These are phyloP conservation scores for Lasiosphaeris hirsuta DNA, from an alignment of 495 filamentous ascomycete genomes.

Conservation along the genomic window DNA sequence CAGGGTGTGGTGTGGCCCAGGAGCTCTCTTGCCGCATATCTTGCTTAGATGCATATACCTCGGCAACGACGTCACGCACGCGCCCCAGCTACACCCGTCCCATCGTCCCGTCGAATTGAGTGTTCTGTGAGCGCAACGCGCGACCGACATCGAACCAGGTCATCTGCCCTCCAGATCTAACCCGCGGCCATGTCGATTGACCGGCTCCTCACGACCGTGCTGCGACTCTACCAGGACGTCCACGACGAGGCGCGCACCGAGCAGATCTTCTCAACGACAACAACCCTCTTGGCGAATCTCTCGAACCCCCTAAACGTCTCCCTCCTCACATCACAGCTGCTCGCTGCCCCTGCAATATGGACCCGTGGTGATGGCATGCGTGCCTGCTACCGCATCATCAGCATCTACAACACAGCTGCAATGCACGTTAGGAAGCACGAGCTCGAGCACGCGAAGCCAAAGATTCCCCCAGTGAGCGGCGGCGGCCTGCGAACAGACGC, in stretches of 20 bases:
- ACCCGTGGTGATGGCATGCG: constrained; percentile 59
- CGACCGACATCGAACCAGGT: too few relatives aligned
- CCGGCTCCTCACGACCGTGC: constrained; percentile 48
- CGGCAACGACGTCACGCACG: constrained; percentile 1
- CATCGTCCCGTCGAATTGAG: too few relatives aligned
- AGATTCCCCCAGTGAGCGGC: constrained; percentile 34
- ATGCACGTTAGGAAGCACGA: constrained; percentile 58
- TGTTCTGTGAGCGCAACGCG: too few relatives aligned
- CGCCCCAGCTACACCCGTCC: too few relatives aligned
- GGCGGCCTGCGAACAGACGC: constrained; percentile 60
- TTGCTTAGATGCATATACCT: constrained; percentile 12
- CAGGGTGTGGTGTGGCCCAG: neutral
- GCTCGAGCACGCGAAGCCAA: constrained; percentile 48
- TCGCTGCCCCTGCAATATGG: constrained; percentile 87
- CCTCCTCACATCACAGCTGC: constrained; percentile 84
- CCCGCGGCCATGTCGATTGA: constrained; percentile 42
- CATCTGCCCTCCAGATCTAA: neutral
- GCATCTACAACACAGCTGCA: constrained; percentile 84
- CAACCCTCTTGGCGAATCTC: constrained; percentile 75
- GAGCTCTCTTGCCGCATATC: constrained; percentile 2
- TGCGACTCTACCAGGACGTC: constrained; percentile 48
- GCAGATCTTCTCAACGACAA: constrained; percentile 72
- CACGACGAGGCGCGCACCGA: constrained; percentile 48
- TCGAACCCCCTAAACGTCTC: constrained; percentile 88
- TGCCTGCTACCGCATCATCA: constrained; percentile 71